Evolutionary conservation across 352 stramenopile species (phyloP).

Genomic region (Phytophthora tentaculata): DNA sequence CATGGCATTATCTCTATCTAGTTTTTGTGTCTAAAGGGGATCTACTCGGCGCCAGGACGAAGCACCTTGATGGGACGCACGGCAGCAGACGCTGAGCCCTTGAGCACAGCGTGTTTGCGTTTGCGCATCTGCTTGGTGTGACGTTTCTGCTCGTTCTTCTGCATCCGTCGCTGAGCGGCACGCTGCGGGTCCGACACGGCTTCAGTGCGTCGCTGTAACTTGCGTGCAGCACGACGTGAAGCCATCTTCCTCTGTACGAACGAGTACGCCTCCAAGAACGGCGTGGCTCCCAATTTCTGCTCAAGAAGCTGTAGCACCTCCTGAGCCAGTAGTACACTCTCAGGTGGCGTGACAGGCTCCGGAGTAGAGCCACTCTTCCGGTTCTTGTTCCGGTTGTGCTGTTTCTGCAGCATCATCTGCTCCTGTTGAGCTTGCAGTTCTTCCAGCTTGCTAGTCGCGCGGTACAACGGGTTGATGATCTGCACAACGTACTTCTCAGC

Average conservation of each 20-base stretch:
- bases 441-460: constrained; percentile 58
- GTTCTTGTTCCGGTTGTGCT: constrained; percentile 41
- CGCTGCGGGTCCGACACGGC: constrained; percentile 76
- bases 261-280: constrained; percentile 84
- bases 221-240: constrained; percentile 70
- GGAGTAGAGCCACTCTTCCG: constrained; percentile 22
- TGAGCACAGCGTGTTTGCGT: constrained; percentile 87
- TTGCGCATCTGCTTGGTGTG: constrained; percentile 87
- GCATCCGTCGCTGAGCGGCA: constrained; percentile 79
- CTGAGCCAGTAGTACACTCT: constrained; percentile 71
- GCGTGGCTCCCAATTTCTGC: constrained; percentile 67
- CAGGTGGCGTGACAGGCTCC: constrained; percentile 37
- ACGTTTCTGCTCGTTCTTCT: constrained; percentile 89
- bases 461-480: constrained; percentile 87
- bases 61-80: constrained; percentile 60
- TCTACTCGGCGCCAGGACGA: constrained; percentile 70
- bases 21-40: constrained; percentile 1
- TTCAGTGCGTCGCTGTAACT: constrained; percentile 82
- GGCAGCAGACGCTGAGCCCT: constrained; percentile 73
- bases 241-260: constrained; percentile 87
- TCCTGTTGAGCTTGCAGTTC: constrained; percentile 52
- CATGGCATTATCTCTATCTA: constrained; percentile 41
- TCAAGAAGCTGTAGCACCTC: constrained; percentile 91
- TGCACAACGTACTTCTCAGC: constrained; percentile 72
- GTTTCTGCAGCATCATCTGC: constrained; percentile 29